Conservation (phyloP, 1,284 basidiomycete genomes). For the Trametes pubescens region DNA sequence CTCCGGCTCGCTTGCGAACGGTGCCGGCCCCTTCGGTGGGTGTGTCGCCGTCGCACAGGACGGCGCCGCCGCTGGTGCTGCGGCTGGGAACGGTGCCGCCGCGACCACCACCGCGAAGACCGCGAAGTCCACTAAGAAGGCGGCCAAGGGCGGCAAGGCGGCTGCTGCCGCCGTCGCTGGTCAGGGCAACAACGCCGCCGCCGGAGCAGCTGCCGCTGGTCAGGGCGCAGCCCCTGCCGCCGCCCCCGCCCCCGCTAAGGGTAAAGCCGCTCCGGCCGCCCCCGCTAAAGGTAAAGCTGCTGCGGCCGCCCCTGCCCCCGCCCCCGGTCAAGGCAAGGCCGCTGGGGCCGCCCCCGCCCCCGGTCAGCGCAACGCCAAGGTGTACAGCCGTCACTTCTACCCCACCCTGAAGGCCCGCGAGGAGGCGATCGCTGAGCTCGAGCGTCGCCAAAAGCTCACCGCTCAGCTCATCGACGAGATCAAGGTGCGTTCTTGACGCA, state of each 20-base stretch:
- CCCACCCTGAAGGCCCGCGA: constrained; percentile 13
- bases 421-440: constrained; percentile 16
- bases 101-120: background rate
- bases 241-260: no score
- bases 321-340: no score
- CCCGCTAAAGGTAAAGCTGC: no score
- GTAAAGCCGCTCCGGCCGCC: no score
- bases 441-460: constrained; percentile 17
- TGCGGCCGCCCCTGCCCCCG: no score
- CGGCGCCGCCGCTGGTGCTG: background rate
- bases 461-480: constrained; percentile 23
- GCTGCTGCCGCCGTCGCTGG: no score
- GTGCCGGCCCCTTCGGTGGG: constrained; percentile 24
- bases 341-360: background rate
- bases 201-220: no score
- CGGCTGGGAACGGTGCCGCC: no score
- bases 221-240: no score
- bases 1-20: constrained; percentile 19
- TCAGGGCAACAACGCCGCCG: background rate
- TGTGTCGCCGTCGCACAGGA: constrained; percentile 17
- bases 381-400: constrained; percentile 18
- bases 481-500: background rate
- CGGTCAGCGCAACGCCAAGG: constrained; percentile 3
- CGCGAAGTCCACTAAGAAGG: background rate
- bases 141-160: background rate